Percentiles rank a stretch among this genome's conserved stretches.
Conservation (phyloP, 1,284 basidiomycete species). For the Fomitopsis betulina region DNA sequence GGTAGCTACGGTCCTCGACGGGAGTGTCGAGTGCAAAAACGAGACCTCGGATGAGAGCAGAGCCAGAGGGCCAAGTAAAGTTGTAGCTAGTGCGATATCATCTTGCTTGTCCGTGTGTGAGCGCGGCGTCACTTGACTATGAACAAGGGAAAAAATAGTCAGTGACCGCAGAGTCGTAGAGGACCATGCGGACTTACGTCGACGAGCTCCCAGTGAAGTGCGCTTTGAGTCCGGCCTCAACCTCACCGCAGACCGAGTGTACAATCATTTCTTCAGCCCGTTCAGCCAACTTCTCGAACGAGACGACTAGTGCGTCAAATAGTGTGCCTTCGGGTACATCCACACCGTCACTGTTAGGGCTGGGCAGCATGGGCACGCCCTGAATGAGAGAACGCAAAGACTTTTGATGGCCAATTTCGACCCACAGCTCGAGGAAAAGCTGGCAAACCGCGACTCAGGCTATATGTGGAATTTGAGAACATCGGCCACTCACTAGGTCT, state of each 20-base stretch:
- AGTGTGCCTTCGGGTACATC: conserved; percentile 58
- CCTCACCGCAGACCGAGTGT: conserved; percentile 74
- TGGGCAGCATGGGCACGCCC: conserved; percentile 46
- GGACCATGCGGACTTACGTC: conserved; percentile 8
- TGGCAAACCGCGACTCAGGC: conserved; percentile 27
- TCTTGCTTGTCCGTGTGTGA: conserved; percentile 17
- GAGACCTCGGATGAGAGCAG: conserved; percentile 70
- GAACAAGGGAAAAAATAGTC: not conserved
- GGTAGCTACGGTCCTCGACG: conserved; percentile 45
- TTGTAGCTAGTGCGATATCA: conserved; percentile 56
- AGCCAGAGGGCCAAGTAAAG: conserved; percentile 67
- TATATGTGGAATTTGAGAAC: not conserved
- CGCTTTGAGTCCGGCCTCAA: conserved; percentile 67
- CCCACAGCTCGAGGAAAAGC: conserved; percentile 89
- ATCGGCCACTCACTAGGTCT: conserved; percentile 56
- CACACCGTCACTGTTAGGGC: conserved; percentile 30
- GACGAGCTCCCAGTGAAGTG: conserved; percentile 38
- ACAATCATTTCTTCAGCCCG: conserved; percentile 86
- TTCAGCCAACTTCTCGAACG: conserved; percentile 55
- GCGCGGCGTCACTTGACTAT: conserved; percentile 23
- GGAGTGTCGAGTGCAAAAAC: conserved; percentile 57
- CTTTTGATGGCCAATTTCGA: conserved; percentile 62
- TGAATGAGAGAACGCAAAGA: conserved; percentile 49
- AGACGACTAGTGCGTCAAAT: conserved; percentile 68
- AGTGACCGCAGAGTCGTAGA: not conserved